Base-by-base conservation (phyloP, 176 grass and related monocot genomes). In the Bolboschoenus planiculmis region DNA sequence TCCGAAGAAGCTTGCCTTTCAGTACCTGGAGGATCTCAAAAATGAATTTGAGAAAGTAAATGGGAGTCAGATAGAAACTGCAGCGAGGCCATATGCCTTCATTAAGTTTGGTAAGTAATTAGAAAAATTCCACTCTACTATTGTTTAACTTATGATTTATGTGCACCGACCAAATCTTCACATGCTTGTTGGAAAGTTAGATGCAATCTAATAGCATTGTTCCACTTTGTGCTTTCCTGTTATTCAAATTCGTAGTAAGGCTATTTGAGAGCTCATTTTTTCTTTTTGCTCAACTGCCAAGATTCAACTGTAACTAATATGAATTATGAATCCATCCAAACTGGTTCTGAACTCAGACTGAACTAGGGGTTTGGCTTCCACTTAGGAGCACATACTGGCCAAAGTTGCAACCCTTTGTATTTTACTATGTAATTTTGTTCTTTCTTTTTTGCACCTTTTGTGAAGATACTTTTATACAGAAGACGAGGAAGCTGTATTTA, bases 1-100 rank as follows among this genome's bases (percentile, higher is more conserved):
- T 90, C 96, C 92, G 1, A 99, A 99, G 79, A 99, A 99, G 85
- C 92, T 99, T 78, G 96, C 91, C 34, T 99, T 95, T 78, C 96
- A 99, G 80, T 99, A 95, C 71, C 78, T 95, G 63, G 96, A 99
- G 81, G 93, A 99, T 82, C 93, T 99, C 2, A 99, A 91, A 83
- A 99, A 93, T 95, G 96, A 95, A 76, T 99, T 99, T 36, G 96
- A 93, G 85, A 93, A 87, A 61, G 92, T 95, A 59, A 99, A 89
- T 83, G 96, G 91, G 35, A 93, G 47, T 73, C 96, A 99, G 87
- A 95, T 95, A 70, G 96, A 99, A 91, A 99, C 93, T 71, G 96
- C 91, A 73, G 92, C 92, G 72, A 94, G 92, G 81, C 92, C 94
- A 65, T 97, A 97, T 88, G 94, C 92, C 78, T 97, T 94, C 85